phyloP scores from a whole-genome alignment of 345 rosid genomes.

The Hevea brasiliensis region DNA sequence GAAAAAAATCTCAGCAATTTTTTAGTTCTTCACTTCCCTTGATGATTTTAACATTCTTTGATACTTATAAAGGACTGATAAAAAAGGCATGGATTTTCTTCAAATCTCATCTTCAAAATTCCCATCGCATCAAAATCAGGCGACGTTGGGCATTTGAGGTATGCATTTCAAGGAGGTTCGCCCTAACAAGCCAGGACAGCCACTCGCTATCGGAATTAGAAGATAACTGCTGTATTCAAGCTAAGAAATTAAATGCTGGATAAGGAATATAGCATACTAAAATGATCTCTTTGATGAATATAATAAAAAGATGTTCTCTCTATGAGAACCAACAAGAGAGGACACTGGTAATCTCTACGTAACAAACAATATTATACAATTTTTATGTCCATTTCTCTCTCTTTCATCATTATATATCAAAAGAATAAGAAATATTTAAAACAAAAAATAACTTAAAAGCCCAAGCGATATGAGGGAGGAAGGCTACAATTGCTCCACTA shows the following conservation, averaged over 20 bases:
- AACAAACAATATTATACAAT: background rate
- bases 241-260: background rate
- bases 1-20: too few species aligned
- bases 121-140: too few species aligned
- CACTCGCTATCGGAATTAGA: too few species aligned
- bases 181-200: too few species aligned
- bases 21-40: too few species aligned
- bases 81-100: too few species aligned
- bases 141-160: background rate
- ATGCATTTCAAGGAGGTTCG: background rate
- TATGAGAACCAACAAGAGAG: background rate
- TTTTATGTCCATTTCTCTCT: background rate
- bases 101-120: background rate
- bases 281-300: too few species aligned
- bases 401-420: background rate
- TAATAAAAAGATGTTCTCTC: background rate
- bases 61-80: background rate
- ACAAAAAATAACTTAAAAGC: background rate
- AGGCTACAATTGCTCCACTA: slow-evolving; percentile 4
- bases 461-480: background rate
- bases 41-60: background rate
- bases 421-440: background rate
- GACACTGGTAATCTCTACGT: background rate
- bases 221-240: background rate
- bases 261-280: too few species aligned